phyloP scores from a whole-genome alignment of 2,329 filamentous ascomycete genomes.

The Venturiaceae sp. region DNA sequence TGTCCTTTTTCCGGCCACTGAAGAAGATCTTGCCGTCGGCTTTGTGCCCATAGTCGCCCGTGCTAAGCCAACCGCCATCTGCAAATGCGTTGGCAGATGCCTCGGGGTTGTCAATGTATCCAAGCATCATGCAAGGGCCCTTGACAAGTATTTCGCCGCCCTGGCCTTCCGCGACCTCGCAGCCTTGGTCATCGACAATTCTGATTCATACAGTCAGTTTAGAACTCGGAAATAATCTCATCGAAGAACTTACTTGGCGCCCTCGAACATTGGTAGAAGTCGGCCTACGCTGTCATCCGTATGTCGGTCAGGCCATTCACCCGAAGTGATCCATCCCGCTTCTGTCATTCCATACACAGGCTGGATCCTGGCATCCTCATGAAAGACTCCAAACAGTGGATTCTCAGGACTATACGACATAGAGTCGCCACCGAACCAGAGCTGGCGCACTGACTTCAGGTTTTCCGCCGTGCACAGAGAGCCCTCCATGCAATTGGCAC shows the following conservation, averaged over 20 bases:
- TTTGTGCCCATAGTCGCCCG: slow-evolving; percentile 9
- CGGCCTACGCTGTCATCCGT: slow-evolving; percentile 13
- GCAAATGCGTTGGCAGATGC: slow-evolving; percentile 6
- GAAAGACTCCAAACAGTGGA: slow-evolving; percentile 33
- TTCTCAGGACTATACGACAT: slow-evolving; percentile 40
- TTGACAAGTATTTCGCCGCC: slow-evolving; percentile 8
- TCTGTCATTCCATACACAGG: slow-evolving; percentile 30
- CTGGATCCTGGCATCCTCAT: slow-evolving; percentile 29
- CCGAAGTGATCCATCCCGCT: slow-evolving; percentile 21
- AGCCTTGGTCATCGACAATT: slow-evolving; percentile 6
- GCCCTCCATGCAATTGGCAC: slow-evolving; percentile 20
- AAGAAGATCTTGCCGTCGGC: slow-evolving; percentile 9
- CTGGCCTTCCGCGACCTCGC: not conserved
- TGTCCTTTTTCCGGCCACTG: slow-evolving; percentile 10
- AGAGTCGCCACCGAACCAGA: slow-evolving; percentile 36
- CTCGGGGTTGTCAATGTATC: slow-evolving; percentile 10
- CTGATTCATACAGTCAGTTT: not conserved
- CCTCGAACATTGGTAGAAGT: slow-evolving; percentile 13
- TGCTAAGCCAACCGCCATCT: slow-evolving; percentile 9
- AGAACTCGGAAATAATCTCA: too few relatives aligned
- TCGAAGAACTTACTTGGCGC: not conserved
- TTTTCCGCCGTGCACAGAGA: slow-evolving; percentile 34
- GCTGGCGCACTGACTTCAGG: slow-evolving; percentile 28
- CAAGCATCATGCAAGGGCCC: slow-evolving; percentile 6
- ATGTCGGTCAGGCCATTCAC: slow-evolving; percentile 15